phyloP scores from a whole-genome alignment of 202 grass and related monocot genomes.

The Hordeum pubiflorum region DNA sequence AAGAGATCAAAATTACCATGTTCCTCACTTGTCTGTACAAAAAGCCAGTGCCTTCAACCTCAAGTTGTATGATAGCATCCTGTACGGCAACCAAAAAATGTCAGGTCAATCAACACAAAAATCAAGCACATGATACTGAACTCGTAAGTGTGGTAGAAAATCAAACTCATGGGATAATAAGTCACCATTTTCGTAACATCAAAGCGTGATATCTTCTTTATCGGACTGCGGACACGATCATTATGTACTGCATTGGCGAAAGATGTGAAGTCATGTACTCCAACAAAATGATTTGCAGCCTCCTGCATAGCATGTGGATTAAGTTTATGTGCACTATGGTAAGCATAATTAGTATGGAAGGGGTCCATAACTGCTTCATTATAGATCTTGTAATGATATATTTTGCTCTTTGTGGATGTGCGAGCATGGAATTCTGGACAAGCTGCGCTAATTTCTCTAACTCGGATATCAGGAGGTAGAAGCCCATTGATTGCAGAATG shows the following conservation, averaged over 20 bases:
- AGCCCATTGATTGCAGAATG: conserved; percentile 85
- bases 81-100: conserved; percentile 31
- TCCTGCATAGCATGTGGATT: conserved; percentile 66
- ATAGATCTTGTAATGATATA: conserved; percentile 93
- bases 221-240: conserved; percentile 50
- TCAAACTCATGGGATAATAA: not conserved
- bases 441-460: conserved; percentile 78
- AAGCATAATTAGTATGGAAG: conserved; percentile 60
- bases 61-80: conserved; percentile 73
- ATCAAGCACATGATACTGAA: not conserved
- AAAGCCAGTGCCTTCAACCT: conserved; percentile 92
- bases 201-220: conserved; percentile 80
- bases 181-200: conserved; percentile 73
- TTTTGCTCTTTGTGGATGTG: conserved; percentile 75
- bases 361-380: conserved; percentile 85
- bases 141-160: not conserved
- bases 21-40: conserved; percentile 97
- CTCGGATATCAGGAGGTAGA: conserved; percentile 76
- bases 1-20: conserved; percentile 58
- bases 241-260: conserved; percentile 72
- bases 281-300: conserved; percentile 79
- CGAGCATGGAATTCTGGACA: conserved; percentile 74
- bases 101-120: conserved; percentile 6
- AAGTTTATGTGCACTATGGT: conserved; percentile 72
- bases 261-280: conserved; percentile 84